Conservation (phyloP, 176 grass and related monocot species). For the Avena insularis region DNA sequence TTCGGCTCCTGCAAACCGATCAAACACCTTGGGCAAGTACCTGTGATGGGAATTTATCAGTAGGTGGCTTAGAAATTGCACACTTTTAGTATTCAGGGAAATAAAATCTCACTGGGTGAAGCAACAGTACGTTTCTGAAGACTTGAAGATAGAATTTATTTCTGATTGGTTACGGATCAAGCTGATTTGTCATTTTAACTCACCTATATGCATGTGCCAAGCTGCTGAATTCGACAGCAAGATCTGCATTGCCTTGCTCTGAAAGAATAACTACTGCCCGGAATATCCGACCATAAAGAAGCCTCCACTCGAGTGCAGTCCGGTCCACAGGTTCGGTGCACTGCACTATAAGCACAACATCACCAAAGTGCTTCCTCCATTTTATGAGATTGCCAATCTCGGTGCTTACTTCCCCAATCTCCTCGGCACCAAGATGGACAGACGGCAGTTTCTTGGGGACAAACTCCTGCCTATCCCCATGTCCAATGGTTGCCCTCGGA, state of each 20-base stretch:
- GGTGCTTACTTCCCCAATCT: constrained; percentile 73
- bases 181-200: constrained; percentile 47
- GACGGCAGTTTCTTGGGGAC: constrained; percentile 77
- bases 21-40: constrained; percentile 85
- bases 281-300: constrained; percentile 94
- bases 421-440: constrained; percentile 85
- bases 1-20: constrained; percentile 73
- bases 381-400: constrained; percentile 92
- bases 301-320: constrained; percentile 83
- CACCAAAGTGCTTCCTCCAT: constrained; percentile 93
- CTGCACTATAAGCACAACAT: constrained; percentile 82
- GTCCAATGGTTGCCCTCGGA: constrained; percentile 68
- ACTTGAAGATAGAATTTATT: constrained; percentile 4
- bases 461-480: constrained; percentile 79
- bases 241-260: constrained; percentile 66
- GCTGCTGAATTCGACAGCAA: constrained; percentile 64
- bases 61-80: not conserved
- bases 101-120: constrained; percentile 20
- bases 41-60: constrained; percentile 47
- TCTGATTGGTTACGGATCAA: not conserved
- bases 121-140: not conserved
- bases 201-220: constrained; percentile 86
- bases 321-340: constrained; percentile 57
- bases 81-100: not conserved
- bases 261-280: constrained; percentile 81